A percentile compares a stretch with the other conserved stretches of the same genome.
Evolutionary conservation across 2,329 filamentous ascomycete species (phyloP).

Genomic region (Aspergillus latus): DNA sequence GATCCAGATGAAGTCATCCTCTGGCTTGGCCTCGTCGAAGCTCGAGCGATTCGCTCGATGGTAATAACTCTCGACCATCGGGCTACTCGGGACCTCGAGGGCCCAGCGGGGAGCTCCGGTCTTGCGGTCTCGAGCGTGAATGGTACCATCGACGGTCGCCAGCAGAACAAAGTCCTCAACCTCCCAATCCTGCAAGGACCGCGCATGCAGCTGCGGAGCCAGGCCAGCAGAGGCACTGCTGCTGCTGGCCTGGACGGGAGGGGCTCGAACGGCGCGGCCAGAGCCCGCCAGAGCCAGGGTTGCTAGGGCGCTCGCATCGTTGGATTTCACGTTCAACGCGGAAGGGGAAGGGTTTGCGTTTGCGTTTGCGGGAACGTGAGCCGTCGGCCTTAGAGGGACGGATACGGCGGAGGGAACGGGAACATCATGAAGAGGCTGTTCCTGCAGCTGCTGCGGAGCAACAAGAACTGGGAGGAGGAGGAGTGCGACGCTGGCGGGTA

Average conservation of each 20-base stretch:
- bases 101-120: slow-evolving; percentile 85
- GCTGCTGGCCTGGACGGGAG: slow-evolving; percentile 70
- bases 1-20: slow-evolving; percentile 91
- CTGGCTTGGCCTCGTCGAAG: slow-evolving; percentile 57
- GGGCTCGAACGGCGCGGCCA: slow-evolving; percentile 85
- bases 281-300: slow-evolving; percentile 89
- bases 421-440: slow-evolving; percentile 28
- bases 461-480: slow-evolving; percentile 61
- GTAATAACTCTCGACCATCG: slow-evolving; percentile 89
- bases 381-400: slow-evolving; percentile 27
- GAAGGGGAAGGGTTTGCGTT: slow-evolving; percentile 18
- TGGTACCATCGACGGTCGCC: slow-evolving; percentile 98
- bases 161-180: slow-evolving; percentile 99
- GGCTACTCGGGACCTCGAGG: slow-evolving; percentile 71
- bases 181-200: slow-evolving; percentile 98
- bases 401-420: slow-evolving; percentile 29
- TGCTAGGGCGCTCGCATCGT: slow-evolving; percentile 90
- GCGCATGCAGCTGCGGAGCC: slow-evolving; percentile 86
- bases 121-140: slow-evolving; percentile 86
- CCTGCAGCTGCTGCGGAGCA: slow-evolving; percentile 63
- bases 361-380: slow-evolving; percentile 19
- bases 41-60: slow-evolving; percentile 67
- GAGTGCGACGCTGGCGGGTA: slow-evolving; percentile 58
- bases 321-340: slow-evolving; percentile 40
- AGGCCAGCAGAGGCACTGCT: slow-evolving; percentile 64